A percentile compares a stretch with the other conserved stretches of the same genome.
Evolutionary conservation across 2,329 filamentous ascomycete species (phyloP).

Genomic region (Monosporascus sp.): DNA sequence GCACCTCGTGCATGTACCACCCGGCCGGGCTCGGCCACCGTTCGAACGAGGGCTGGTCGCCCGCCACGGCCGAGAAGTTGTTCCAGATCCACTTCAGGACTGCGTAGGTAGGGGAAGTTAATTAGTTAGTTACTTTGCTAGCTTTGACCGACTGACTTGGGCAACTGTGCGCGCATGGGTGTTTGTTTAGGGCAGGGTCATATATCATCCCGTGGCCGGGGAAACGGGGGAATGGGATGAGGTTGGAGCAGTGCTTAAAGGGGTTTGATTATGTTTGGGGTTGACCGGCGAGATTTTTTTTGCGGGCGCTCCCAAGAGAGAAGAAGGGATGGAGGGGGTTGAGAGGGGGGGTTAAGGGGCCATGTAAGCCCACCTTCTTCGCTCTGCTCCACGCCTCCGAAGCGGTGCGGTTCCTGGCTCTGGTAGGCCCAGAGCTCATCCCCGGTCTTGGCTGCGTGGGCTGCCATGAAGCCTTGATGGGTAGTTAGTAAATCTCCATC

Average conservation of each 20-base stretch:
- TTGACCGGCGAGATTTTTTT: too few species aligned
- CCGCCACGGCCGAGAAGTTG: conserved; percentile 37
- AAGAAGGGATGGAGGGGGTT: background rate
- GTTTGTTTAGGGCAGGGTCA: too few species aligned
- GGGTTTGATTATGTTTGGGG: too few species aligned
- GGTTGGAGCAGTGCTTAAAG: too few species aligned
- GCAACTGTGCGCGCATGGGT: too few species aligned
- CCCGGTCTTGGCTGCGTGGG: conserved; percentile 31
- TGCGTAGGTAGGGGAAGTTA: background rate
- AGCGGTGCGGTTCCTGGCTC: conserved; percentile 32
- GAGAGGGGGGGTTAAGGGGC: background rate
- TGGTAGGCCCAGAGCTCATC: conserved; percentile 32
- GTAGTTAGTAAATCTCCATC: too few species aligned
- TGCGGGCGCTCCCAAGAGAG: background rate
- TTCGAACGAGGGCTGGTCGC: conserved; percentile 39
- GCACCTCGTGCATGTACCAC: conserved; percentile 36
- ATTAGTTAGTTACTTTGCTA: too few species aligned
- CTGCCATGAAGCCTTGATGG: conserved; percentile 35
- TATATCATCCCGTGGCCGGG: too few species aligned
- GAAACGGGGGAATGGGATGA: too few species aligned
- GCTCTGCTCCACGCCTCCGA: conserved; percentile 43
- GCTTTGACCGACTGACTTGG: too few species aligned
- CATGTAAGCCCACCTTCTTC: conserved; percentile 24
- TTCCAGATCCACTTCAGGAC: conserved; percentile 32
- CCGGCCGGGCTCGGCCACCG: conserved; percentile 25